Percentiles rank a stretch among this genome's conserved stretches.
Evolutionary conservation across 2,329 filamentous ascomycete genomes (phyloP).

Genomic region (Calonectria hongkongensis): DNA sequence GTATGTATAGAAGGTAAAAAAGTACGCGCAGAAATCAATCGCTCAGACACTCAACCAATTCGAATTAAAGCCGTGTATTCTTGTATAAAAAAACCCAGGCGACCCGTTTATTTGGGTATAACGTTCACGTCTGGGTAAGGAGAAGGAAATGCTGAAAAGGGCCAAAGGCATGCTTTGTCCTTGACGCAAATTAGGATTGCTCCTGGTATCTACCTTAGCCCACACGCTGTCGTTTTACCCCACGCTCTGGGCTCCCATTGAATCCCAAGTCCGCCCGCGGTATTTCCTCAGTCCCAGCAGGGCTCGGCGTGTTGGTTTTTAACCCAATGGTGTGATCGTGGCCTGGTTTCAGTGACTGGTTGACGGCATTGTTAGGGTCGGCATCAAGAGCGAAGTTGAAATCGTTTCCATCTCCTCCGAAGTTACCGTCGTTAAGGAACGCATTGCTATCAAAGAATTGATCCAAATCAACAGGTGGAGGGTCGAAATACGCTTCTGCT

Average conservation of each 20-base stretch:
- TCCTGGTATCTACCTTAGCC: slow-evolving; percentile 45
- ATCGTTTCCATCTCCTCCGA: slow-evolving; percentile 66
- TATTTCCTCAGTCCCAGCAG: slow-evolving; percentile 71
- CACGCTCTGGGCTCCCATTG: slow-evolving; percentile 52
- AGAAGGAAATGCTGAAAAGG: slow-evolving; percentile 2
- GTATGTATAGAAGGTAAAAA: slow-evolving; percentile 27
- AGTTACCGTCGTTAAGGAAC: slow-evolving; percentile 62
- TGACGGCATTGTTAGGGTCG: slow-evolving; percentile 45
- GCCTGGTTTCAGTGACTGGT: slow-evolving; percentile 55
- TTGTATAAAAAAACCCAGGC: slow-evolving; percentile 24
- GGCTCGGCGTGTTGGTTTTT: slow-evolving; percentile 66
- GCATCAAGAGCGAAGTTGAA: slow-evolving; percentile 72
- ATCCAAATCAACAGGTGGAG: slow-evolving; percentile 67
- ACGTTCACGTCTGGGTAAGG: not conserved
- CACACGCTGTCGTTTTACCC: slow-evolving; percentile 63
- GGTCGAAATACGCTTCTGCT: slow-evolving; percentile 59
- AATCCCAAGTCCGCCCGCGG: slow-evolving; percentile 63
- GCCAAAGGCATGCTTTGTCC: not conserved
- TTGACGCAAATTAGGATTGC: not conserved
- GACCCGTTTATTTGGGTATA: not conserved
- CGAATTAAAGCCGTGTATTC: slow-evolving; percentile 35
- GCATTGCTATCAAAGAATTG: slow-evolving; percentile 70
- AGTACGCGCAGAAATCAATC: slow-evolving; percentile 23
- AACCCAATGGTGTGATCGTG: slow-evolving; percentile 37
- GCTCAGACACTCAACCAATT: slow-evolving; percentile 25